Evolutionary conservation across 2,329 filamentous ascomycete species (phyloP).

Genomic region (Colletotrichum lupini): DNA sequence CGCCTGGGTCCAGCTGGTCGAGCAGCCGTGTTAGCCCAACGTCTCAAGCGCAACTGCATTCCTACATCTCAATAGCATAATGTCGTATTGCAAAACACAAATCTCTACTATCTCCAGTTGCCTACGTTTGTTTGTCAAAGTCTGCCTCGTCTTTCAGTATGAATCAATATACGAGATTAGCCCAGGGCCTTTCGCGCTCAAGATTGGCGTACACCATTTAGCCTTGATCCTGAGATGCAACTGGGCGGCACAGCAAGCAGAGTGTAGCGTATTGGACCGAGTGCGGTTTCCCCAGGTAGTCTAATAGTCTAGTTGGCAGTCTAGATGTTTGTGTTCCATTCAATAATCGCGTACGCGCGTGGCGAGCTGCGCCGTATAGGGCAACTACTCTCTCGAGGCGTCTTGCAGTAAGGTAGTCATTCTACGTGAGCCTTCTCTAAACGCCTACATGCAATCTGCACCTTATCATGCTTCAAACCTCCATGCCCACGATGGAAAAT

Average conservation of each 20-base stretch:
- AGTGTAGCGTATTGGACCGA: not conserved
- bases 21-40: not conserved
- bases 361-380: not conserved
- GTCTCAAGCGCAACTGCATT: not conserved
- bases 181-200: not conserved
- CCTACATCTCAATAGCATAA: too few species aligned
- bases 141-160: not conserved
- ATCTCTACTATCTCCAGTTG: not conserved
- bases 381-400: not conserved
- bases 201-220: not conserved
- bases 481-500: not conserved
- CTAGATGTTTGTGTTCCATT: not conserved
- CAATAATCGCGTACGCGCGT: not conserved
- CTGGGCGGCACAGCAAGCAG: not conserved
- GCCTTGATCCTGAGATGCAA: not conserved
- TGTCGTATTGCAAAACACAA: not conserved
- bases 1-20: not conserved
- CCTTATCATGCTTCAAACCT: too few species aligned
- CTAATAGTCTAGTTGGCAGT: accelerated
- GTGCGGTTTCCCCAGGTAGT: not conserved
- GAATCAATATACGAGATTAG: not conserved
- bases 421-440: not conserved
- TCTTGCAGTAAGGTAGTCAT: not conserved
- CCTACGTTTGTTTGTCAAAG: not conserved
- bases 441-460: not conserved